Evolutionary conservation across 345 rosid species (phyloP), one percentile per base, ranked within the genome.

Genomic region (Litchi chinensis): DNA sequence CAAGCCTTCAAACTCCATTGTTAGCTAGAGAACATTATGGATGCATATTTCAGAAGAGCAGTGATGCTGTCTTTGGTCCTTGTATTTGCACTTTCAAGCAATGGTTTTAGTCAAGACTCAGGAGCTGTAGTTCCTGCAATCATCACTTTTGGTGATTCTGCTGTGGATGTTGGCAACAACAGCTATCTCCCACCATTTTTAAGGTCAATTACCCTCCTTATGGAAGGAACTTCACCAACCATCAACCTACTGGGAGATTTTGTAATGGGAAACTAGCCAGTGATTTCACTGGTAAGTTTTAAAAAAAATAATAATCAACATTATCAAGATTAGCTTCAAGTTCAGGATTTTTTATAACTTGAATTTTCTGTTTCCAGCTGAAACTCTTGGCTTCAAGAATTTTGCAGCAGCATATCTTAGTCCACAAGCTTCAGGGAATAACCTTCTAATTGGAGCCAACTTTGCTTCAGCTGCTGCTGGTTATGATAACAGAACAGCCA

Each of bases 391-490:
- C 8, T 96, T 96, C 54, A 93, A 85, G 77, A 88, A 79, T 6
- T 96, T 80, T 68, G 88, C 99, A 46, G 91, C 97, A 13, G 93
- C 97, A 56, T 96, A 94, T 78, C 90, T 92, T 41, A 91, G 99
- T 82, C 98, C 95, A 0, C 87, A 91, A 67, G 98, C 98, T 77
- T 89, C 97, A 3, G 97, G 99, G 2, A 90, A 86, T 67, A 96
- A 89, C 77, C 99, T 96, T 74, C 91, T 96, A 18, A 90, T 92
- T 68, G 99, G 97, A 81, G 90, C 93, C 68, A 96, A 93, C 85
- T 96, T 94, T 76, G 99, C 98, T 77, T 93, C 98, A 1, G 98
- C 99, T 75, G 99, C 87, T 63, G 87, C 97, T 79, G 99, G 99
- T 54, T 96, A 87, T 54, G 97, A 96, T 77, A 97, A 94, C 18